phyloP scores from a whole-genome alignment of 345 rosid genomes.

The Pistacia atlantica region DNA sequence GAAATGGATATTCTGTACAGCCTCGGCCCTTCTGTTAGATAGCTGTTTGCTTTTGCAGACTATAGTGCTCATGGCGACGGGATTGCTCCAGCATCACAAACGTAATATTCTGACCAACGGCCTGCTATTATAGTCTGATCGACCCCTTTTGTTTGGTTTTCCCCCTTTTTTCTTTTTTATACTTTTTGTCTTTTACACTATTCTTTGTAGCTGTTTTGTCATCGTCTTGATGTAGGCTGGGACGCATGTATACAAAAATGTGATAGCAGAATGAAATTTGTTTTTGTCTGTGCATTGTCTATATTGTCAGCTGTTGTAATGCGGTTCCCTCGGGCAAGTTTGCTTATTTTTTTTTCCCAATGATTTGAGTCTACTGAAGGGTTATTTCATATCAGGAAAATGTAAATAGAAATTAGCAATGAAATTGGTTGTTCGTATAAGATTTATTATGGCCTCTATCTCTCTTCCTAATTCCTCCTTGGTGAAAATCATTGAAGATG shows the following conservation, averaged over 20 bases:
- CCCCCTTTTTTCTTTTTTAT: neutral
- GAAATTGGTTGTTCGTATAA: neutral
- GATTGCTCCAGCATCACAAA: slow-evolving; percentile 20
- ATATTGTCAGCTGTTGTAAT: neutral
- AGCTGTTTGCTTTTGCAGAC: slow-evolving; percentile 24
- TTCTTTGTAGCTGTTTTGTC: slow-evolving; percentile 31
- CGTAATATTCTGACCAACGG: slow-evolving; percentile 16
- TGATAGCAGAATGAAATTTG: slow-evolving; percentile 24
- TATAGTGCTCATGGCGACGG: slow-evolving; percentile 14
- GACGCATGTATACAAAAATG: slow-evolving; percentile 25
- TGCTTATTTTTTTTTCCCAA: neutral
- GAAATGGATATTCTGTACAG: slow-evolving; percentile 54
- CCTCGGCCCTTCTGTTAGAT: slow-evolving; percentile 27
- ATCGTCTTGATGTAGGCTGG: slow-evolving; percentile 16
- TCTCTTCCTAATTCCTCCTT: too few species aligned
- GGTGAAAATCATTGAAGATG: too few species aligned
- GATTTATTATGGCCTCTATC: too few species aligned
- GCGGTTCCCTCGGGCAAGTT: neutral
- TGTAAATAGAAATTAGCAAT: slow-evolving; percentile 5
- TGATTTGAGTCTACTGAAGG: neutral
- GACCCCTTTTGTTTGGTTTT: slow-evolving; percentile 9
- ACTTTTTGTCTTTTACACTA: neutral
- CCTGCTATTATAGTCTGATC: slow-evolving; percentile 27
- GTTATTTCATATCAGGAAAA: neutral
- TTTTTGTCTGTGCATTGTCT: slow-evolving; percentile 15